Evolutionary conservation across 108 stramenopile genomes (phyloP), one percentile per base, ranked within the genome.

Genomic region (Cyclotella sp.): DNA sequence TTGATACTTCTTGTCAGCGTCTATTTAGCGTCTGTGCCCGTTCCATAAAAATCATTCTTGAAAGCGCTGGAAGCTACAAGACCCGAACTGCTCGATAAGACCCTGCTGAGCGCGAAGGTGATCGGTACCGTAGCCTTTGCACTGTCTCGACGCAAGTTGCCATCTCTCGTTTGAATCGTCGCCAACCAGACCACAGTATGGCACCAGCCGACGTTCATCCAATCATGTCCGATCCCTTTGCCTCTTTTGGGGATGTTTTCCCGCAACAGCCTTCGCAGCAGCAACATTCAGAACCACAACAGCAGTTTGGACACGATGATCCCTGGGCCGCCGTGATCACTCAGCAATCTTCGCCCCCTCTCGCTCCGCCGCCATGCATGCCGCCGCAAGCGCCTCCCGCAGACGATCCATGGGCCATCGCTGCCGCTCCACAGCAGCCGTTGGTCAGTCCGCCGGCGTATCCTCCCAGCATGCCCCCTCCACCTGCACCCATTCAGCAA

Each of bases 321-420:
- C 73, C 73, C 0, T 73, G 73, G 73, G 73, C 73, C 5, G 46
- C 65, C 41, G 41, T 68, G 75, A 29, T 44, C n/a, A 5, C 34
- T 34, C 18, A 1, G 1, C 15, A n/a, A n/a, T 49, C 47, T 49
- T 9, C 15, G 6, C 47, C 47, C 3, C 47, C 47, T n/a, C 1
- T 7, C 18, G 18, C 15, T 21, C 57, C 19, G 22, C 57, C 2
- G 9, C 27, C 57, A 24, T 13, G 19, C 13, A 21, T 26, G 57
- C 47, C 15, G 47, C 47, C 3, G 47, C 47, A 16, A 49, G 47
- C n/a, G 9, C 47, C 15, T 3, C 15, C 15, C 47, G n/a, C 3
- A 16, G 47, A n/a, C 15, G 47, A 49, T 49, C 47, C 47, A 49
- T 49, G 47, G 47, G n/a, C 15, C 15, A 49, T 9, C 18, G 9